phyloP scores from a whole-genome alignment of 352 stramenopile species.

The Globisporangium okanoganense region DNA sequence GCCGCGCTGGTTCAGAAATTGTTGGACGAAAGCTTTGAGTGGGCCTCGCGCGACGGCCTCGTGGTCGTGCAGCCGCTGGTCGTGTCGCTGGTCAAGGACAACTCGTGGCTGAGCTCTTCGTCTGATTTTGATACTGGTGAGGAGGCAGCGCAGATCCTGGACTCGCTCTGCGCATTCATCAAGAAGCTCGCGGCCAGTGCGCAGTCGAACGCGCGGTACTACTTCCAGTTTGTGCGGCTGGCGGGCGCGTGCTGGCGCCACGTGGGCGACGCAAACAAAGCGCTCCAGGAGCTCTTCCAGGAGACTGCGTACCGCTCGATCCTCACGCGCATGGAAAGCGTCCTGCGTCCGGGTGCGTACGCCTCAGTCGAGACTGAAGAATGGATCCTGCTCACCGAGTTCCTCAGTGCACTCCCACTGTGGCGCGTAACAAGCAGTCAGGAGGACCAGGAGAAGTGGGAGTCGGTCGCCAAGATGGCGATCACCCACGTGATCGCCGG shows the following conservation, averaged over 20 bases:
- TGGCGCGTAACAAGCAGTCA: conserved; percentile 20
- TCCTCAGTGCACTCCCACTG: conserved; percentile 25
- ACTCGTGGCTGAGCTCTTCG: background rate
- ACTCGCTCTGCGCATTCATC: conserved; percentile 13
- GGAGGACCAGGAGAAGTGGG: conserved; percentile 50
- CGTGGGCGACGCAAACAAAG: background rate
- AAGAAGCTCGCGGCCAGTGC: conserved; percentile 17
- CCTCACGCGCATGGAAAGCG: conserved; percentile 27
- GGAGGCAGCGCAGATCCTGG: background rate
- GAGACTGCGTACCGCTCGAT: conserved; percentile 23
- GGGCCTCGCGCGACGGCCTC: conserved; percentile 12
- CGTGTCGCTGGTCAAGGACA: conserved; percentile 17
- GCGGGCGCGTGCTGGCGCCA: conserved; percentile 18
- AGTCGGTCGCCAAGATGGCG: conserved; percentile 36
- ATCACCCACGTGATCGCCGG: conserved; percentile 56
- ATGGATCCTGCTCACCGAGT: conserved; percentile 40
- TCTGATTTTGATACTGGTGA: background rate
- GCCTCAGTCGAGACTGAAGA: conserved; percentile 33
- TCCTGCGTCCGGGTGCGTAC: conserved; percentile 27
- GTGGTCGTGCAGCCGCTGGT: conserved; percentile 17
- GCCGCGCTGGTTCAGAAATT: conserved; percentile 9
- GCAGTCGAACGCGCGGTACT: conserved; percentile 15
- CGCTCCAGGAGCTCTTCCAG: conserved; percentile 22
- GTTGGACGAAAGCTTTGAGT: conserved; percentile 14
- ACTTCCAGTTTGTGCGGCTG: conserved; percentile 20